Base-by-base conservation (phyloP, 1,284 basidiomycete species). In the Ustilago lituana region DNA sequence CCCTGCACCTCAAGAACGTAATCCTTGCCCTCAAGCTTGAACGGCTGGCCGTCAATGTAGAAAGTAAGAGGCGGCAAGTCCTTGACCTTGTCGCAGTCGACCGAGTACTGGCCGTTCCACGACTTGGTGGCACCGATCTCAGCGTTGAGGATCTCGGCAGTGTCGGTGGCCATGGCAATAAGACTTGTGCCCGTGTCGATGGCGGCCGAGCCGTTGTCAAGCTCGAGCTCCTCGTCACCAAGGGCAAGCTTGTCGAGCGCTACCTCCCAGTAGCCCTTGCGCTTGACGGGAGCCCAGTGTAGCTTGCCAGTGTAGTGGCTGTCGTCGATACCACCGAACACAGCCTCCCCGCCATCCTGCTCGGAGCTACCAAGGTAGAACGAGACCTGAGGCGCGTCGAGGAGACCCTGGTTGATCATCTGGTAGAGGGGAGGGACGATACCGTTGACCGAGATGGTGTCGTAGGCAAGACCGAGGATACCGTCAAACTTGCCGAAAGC, bases 101-200 rank as follows among this genome's bases (percentile, higher is more conserved):
- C 86, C 36, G 69, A 73, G 71, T 79, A 78, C 53, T 75, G 69
- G 40, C 80, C 80, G 56, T 79, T 73, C 79, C 77, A 80, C 37
- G 66, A 65, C 61, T 78, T 72, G 38, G 64, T 76, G 27, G 75
- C 67, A 44, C 84, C 86, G 74, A 83, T 86, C 84, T 95, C 91
- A 56, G 92, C 88, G 86, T 99, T 98, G 78, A 99, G 86, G 90
- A 99, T 93, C 86, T 98, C 96, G 61, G 95, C 94, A 54, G 98
- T 87, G 81, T 98, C 95, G 61, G 90, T 89, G 57, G 96, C 96
- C 59, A 96, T 86, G 47, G 89, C 93, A 71, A 96, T 95, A 63
- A 95, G 86, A 12, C 91, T 93, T 48, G 93, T 94, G 55, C 93
- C 91, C 89, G 76, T 74, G 69, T 73, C 94, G 47, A 90, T 87